A percentile compares a stretch with the other conserved stretches of the same genome.
Conservation (phyloP, 2,329 filamentous ascomycete species). For the Botrytis tulipae region DNA sequence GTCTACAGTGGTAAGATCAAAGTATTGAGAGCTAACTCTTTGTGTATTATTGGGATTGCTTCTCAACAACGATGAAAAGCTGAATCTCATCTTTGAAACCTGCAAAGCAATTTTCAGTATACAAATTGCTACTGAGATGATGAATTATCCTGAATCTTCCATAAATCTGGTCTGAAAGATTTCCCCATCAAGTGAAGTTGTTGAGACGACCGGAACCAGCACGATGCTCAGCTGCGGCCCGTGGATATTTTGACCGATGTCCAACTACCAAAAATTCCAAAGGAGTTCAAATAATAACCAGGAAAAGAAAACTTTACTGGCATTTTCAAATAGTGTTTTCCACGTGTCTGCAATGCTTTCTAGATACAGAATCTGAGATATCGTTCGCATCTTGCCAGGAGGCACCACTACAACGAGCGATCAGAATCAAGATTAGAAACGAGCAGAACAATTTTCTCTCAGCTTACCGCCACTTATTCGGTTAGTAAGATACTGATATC, state of each 20-base stretch:
- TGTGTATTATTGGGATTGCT: background rate
- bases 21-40: background rate
- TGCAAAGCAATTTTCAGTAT: background rate
- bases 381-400: background rate
- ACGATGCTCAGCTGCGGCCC: background rate
- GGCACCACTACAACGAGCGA: background rate
- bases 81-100: background rate
- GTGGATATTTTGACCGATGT: background rate
- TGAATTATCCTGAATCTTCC: too few species aligned
- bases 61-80: background rate
- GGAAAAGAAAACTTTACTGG: background rate
- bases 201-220: background rate
- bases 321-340: background rate
- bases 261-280: accelerated
- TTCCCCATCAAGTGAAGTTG: background rate
- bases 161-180: too few species aligned
- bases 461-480: background rate
- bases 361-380: background rate
- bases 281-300: background rate
- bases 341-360: background rate
- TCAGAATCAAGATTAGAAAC: background rate
- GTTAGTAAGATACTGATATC: background rate
- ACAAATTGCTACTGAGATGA: background rate
- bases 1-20: too few species aligned
- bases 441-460: background rate